Base-by-base conservation (phyloP, 495 filamentous ascomycete genomes). In the Talaromyces stipitatus region DNA sequence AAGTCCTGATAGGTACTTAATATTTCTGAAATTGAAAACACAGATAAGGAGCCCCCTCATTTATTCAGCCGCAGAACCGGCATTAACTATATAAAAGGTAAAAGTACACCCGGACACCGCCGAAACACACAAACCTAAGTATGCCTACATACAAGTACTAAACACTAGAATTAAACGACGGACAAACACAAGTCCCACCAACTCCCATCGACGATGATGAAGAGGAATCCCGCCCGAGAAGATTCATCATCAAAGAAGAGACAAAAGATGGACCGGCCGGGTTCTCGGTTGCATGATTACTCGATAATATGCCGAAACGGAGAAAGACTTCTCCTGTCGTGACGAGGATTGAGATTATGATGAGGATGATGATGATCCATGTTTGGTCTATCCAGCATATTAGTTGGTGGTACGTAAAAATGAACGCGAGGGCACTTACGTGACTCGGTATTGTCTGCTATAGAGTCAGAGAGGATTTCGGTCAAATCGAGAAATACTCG, bases 341-440 rank as follows among this genome's bases (percentile, higher is more conserved):
- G 18, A 99, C 90, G 36, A 88, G 70, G 64, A 99, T 97, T 63
- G 86, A 91, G 55, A 97, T 75, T 41, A 95, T 62, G 63, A 99
- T 99, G 9, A 99, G 80, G 29, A 95, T 77, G 62, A 99, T 99
- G 66, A 97, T 92, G 63, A 99, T 97, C 92, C 92, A 97, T 0
- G 94, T 99, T 68, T 97, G 81, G 23, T 78, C 78, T 82, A 47
- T 52, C 33, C 3, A 16, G 20, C n/a, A 51, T 9, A 36, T 41
- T 23, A 30, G 2, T 59, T 10, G 2, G 18, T 9, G 18, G 11
- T 20, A 18, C 26, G 16, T 23, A 47, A 9, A 12, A 4, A 38
- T 11, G 38, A 12, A 33, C 27, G 45, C n/a, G 56, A 20, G n/a
- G 16, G 54, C 10, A 63, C 73, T 36, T 73, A 73, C 83, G 78